phyloP scores from a whole-genome alignment of 768 basidiomycete species.

The Auriscalpium orientale region DNA sequence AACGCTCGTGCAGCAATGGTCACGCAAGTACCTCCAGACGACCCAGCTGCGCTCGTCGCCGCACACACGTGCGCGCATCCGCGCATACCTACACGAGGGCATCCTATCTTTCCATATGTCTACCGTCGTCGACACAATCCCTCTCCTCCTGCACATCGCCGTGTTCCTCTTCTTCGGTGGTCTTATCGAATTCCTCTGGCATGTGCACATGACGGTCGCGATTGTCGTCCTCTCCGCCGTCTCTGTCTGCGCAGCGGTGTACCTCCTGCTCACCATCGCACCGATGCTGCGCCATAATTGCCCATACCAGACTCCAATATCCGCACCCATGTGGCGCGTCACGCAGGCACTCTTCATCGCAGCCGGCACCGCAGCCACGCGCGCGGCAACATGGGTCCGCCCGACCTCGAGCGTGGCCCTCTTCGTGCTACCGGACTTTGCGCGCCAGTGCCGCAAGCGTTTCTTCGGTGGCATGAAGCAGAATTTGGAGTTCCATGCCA shows the following conservation, averaged over 20 bases:
- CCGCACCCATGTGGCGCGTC: slow-evolving; percentile 4
- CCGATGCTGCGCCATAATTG: slow-evolving; percentile 6
- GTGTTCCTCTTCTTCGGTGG: slow-evolving; percentile 11
- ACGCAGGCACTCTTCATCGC: not conserved
- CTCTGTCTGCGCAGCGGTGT: not conserved
- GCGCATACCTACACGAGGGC: slow-evolving; percentile 8
- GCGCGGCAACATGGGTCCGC: not conserved
- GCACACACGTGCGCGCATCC: slow-evolving; percentile 7
- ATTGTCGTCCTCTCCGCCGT: slow-evolving; percentile 1
- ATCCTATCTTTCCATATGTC: not conserved
- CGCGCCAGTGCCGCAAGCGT: slow-evolving; percentile 1
- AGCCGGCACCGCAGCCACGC: not conserved
- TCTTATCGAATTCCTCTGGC: slow-evolving; percentile 4
- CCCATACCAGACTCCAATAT: slow-evolving; percentile 11
- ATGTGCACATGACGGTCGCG: slow-evolving; percentile 4
- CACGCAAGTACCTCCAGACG: slow-evolving; percentile 10
- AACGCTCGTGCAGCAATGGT: slow-evolving; percentile 14
- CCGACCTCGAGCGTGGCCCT: not conserved
- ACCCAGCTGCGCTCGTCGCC: slow-evolving; percentile 4
- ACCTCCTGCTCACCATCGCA: slow-evolving; percentile 5
- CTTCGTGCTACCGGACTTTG: slow-evolving; percentile 2
- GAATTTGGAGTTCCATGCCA: slow-evolving; percentile 3
- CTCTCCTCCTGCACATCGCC: slow-evolving; percentile 9
- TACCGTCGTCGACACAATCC: not conserved
- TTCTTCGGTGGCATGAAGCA: slow-evolving; percentile 4